Evolutionary conservation across 345 rosid genomes (phyloP), one percentile per base, ranked within the genome.

Genomic region (Nasturtium officinale): DNA sequence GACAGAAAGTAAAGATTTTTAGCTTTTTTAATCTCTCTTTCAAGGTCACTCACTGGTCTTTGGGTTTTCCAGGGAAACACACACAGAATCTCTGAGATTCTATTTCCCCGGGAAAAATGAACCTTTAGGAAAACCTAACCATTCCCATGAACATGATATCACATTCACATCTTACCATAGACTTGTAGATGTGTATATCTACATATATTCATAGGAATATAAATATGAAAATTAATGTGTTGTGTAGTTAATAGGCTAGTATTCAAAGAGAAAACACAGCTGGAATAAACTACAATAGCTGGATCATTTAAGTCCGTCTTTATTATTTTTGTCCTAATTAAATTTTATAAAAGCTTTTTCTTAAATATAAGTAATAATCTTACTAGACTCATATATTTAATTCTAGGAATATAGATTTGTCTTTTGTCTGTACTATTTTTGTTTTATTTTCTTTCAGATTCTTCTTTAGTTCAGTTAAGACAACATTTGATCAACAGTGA

Each of bases 221-320:
- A 6, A 18, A 18, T 30, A 12, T 11, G 28, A 25, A n/a, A 21
- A 18, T 11, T 0, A 16, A 45, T 69, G 37, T 43, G 23, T 28
- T 20, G 7, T 10, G 11, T 3, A 40, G 6, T 40, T 4, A 12
- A 40, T 61, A n/a, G n/a, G n/a, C n/a, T n/a, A n/a, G n/a, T n/a
- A 54, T 20, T 21, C 26, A 33, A 59, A 23, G 66, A 42, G 35
- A 33, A 70, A 5, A 64, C 38, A 64, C 42, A 65, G 72, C 78
- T 75, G 73, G 78, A 60, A 20, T 42, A 11, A 52, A 20, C 7
- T n/a, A 30, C 29, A 75, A 7, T 75, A 75, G 74, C 74, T 75
- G 74, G 63, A 67, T 42, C 69, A 67, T 52, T 60, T 30, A 61
- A 67, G 60, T 67, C 62, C 5, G 2, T n/a, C 11, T 52, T 35